These are phyloP conservation scores for Ochetophila trinervis DNA, from an alignment of 306 rosid species.

Conservation along the genomic window DNA sequence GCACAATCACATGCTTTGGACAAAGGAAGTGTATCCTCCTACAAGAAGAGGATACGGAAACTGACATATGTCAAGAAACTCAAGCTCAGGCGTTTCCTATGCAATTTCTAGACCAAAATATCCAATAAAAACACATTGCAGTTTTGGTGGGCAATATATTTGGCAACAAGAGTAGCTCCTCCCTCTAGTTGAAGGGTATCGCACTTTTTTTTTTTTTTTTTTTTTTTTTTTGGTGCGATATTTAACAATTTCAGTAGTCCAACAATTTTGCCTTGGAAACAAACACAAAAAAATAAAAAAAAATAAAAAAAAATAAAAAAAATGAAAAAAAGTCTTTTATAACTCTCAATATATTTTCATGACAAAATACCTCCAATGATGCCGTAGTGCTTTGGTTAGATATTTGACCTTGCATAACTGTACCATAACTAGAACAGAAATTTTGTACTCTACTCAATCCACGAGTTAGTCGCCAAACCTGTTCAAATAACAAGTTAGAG, in stretches of 20 bases:
- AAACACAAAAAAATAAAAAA: too few relatives aligned
- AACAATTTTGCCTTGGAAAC: background rate
- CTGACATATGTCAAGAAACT: background rate
- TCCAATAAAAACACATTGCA: background rate
- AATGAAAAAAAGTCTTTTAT: too few relatives aligned
- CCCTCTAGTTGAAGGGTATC: background rate
- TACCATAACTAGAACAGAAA: constrained; percentile 17
- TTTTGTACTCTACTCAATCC: constrained; percentile 21
- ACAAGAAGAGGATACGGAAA: too few relatives aligned
- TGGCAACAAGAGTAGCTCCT: background rate
- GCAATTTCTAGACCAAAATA: background rate
- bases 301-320: too few relatives aligned
- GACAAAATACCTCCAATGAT: constrained; percentile 18
- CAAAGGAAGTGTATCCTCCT: background rate
- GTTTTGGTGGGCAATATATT: background rate
- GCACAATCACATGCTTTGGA: background rate
- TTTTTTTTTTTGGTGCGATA: too few relatives aligned
- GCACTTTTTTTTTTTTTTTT: background rate
- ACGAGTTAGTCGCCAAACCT: constrained; percentile 30
- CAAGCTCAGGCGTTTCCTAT: background rate
- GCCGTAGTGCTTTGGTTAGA: constrained; percentile 9
- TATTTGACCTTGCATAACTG: constrained; percentile 20
- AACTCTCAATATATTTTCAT: background rate
- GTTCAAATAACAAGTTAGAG: background rate
- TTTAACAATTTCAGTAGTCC: background rate